Evolutionary conservation across 2,329 filamentous ascomycete species (phyloP), one percentile per base, ranked within the genome.

Genomic region (Monilinia vaccinii-corymbosi): DNA sequence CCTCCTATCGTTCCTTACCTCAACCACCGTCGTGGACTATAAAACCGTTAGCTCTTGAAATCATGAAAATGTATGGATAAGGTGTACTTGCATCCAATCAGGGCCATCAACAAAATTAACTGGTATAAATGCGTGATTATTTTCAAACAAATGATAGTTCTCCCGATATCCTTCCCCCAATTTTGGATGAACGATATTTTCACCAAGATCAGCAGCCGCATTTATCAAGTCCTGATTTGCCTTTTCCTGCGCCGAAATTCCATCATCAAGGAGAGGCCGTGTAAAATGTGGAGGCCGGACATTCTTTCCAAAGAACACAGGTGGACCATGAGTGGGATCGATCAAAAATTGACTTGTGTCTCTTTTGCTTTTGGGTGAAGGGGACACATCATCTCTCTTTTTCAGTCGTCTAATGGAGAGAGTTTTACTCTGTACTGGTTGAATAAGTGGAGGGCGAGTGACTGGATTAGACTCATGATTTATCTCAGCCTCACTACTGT

Each of bases 11-110:
- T 38, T 14, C 49, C 69, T 56, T 65, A 75, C 74, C 73, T 71
- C 63, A 75, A 62, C 74, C 74, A 75, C 48, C 74, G 66, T 62
- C 73, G 72, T 14, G 74, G 73, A n/a, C 75, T 78, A 61, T 34
- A 4, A 23, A 34, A 21, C 3, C 18, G n/a, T 44, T 25, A 60
- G 42, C 28, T 6, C 6, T 53, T 32, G 4, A 36, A 21, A 44
- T 2, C 16, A 32, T 3, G 25, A 32, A 55, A 13, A 23, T 8
- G 28, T 0, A 31, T 7, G 7, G 6, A 18, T 21, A 7, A n/a
- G 14, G 25, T 28, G 25, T 28, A 55, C 51, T 28, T 55, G 45
- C 51, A 55, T n/a, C 8, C n/a, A 44, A 44, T 55, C 38, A 4
- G 8, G 25, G 2, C 51, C 51, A 18, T 55, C 51, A 11, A 10